Conservation (phyloP, 2,329 filamentous ascomycete species). For the Pseudogymnoascus sp. region DNA sequence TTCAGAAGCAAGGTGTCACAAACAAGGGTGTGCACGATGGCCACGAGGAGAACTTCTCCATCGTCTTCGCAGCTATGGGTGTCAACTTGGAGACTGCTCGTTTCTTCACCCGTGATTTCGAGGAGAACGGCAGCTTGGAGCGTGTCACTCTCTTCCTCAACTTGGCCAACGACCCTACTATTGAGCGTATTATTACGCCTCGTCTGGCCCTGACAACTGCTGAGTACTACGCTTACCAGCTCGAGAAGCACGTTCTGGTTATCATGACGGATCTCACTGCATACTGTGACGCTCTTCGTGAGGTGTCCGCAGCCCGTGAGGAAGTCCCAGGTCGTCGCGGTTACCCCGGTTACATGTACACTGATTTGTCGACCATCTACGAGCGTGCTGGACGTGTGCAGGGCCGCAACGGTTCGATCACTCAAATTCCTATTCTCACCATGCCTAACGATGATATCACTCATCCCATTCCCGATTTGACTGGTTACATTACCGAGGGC, state of each 20-base stretch:
- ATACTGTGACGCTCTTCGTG: conserved; percentile 97
- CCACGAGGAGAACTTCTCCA: conserved; percentile 99
- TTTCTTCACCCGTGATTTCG: conserved; percentile 98
- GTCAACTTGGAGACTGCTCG: conserved; percentile 98
- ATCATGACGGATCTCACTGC: conserved; percentile 97
- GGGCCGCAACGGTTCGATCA: conserved; percentile 96
- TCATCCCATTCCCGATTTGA: conserved; percentile 96
- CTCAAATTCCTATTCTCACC: conserved; percentile 95
- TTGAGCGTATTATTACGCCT: conserved; percentile 99
- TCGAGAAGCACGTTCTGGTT: conserved; percentile 98
- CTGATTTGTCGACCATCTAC: conserved; percentile 99
- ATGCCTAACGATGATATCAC: conserved; percentile 99
- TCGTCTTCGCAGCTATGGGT: conserved; percentile 99
- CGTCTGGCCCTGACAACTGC: conserved; percentile 96
- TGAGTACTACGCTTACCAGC: conserved; percentile 99
- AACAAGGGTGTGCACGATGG: conserved; percentile 95
- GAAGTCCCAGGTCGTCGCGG: conserved; percentile 98
- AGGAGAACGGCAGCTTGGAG: conserved; percentile 98
- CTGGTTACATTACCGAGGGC: conserved; percentile 97
- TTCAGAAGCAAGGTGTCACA: conserved; percentile 64
- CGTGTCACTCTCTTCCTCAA: conserved; percentile 96
- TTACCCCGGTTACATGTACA: conserved; percentile 99
- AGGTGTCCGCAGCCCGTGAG: conserved; percentile 95
- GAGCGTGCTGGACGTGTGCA: conserved; percentile 96
- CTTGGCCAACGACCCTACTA: conserved; percentile 97